These are phyloP conservation scores for Cytidiella melzeri DNA, from an alignment of 768 basidiomycete genomes.

Conservation along the genomic window DNA sequence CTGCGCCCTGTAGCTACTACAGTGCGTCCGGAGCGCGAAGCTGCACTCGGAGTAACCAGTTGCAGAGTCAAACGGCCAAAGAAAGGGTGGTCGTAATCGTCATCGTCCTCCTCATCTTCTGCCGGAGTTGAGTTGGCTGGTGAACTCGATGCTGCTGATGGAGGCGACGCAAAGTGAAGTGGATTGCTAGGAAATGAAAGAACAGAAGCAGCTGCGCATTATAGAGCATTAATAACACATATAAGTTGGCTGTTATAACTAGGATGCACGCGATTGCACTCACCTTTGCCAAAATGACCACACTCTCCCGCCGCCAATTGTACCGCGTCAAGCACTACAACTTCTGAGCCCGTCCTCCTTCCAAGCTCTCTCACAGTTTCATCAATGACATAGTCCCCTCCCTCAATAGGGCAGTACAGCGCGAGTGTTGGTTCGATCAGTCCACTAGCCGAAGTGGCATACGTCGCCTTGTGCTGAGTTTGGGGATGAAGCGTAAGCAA, in stretches of 20 bases:
- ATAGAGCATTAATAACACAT: not conserved
- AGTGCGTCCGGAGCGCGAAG: conserved; percentile 10
- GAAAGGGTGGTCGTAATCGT: conserved; percentile 28
- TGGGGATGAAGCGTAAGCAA: conserved; percentile 76
- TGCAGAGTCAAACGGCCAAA: conserved; percentile 34
- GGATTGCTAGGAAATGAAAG: conserved; percentile 71
- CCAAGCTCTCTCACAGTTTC: conserved; percentile 77
- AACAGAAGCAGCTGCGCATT: conserved; percentile 52
- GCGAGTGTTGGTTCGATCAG: conserved; percentile 77
- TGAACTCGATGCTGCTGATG: conserved; percentile 23
- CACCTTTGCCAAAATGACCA: conserved; percentile 80
- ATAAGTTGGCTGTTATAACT: not conserved
- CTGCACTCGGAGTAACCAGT: conserved; percentile 29
- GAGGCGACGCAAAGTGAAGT: conserved; percentile 50
- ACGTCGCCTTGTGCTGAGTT: conserved; percentile 68
- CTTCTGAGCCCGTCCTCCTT: conserved; percentile 65
- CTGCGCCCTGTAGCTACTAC: conserved; percentile 16
- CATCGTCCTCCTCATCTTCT: conserved; percentile 46
- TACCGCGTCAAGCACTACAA: conserved; percentile 77
- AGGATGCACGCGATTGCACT: conserved; percentile 10
- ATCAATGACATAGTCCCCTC: conserved; percentile 78
- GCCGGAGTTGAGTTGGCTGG: conserved; percentile 26
- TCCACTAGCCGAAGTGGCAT: conserved; percentile 45
- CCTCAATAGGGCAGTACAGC: conserved; percentile 83
- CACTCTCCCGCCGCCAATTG: conserved; percentile 86